Percentiles rank a stretch among this genome's conserved stretches.
phyloP scores from a whole-genome alignment of 1,284 basidiomycete species.

The Naganishia albida region DNA sequence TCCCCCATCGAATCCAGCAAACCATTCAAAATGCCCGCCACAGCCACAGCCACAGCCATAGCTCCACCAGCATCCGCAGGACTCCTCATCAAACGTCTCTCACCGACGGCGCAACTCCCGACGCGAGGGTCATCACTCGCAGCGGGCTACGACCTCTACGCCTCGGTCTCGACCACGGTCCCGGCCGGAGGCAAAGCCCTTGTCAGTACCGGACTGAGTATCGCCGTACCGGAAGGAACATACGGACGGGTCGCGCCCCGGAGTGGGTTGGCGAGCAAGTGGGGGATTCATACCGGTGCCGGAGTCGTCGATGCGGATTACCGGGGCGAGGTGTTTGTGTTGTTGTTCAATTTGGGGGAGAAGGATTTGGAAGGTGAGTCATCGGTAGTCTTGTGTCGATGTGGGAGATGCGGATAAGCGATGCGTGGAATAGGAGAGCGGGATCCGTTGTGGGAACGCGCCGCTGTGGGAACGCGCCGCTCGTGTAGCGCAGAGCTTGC shows the following conservation, averaged over 20 bases:
- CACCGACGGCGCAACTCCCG: slow-evolving; percentile 78
- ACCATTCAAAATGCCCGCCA: slow-evolving; percentile 27
- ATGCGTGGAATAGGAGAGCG: not conserved
- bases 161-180: slow-evolving; percentile 74
- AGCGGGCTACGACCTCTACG: slow-evolving; percentile 93
- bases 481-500: too few relatives aligned
- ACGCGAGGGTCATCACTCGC: slow-evolving; percentile 81
- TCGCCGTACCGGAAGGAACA: slow-evolving; percentile 87
- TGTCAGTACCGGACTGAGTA: slow-evolving; percentile 83
- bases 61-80: slow-evolving; percentile 36
- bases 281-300: slow-evolving; percentile 94
- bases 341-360: slow-evolving; percentile 90
- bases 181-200: slow-evolving; percentile 86
- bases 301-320: slow-evolving; percentile 97
- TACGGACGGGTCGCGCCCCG: slow-evolving; percentile 96
- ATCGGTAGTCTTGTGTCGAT: not conserved
- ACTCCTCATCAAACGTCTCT: slow-evolving; percentile 82
- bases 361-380: slow-evolving; percentile 77
- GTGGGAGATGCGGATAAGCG: not conserved
- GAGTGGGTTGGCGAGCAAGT: slow-evolving; percentile 88
- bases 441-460: too few relatives aligned
- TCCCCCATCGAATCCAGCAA: slow-evolving; percentile 30
- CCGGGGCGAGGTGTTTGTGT: slow-evolving; percentile 85
- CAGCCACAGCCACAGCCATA: too few relatives aligned
- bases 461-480: too few relatives aligned